Percentiles rank a stretch among this genome's conserved stretches.
Evolutionary conservation across 345 rosid species (phyloP).

Genomic region (Populus tremula): DNA sequence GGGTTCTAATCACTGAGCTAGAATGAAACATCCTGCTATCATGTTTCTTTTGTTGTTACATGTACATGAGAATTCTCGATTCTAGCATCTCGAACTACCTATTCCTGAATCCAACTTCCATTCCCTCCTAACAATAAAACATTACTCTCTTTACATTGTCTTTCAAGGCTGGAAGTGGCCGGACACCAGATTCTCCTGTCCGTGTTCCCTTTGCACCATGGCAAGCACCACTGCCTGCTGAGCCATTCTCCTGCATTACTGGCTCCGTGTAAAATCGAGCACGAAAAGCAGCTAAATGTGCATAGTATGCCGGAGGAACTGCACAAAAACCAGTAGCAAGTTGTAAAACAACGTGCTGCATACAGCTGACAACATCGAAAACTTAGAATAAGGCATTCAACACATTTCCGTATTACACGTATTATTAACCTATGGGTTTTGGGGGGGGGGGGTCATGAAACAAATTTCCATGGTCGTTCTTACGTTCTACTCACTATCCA

Average conservation of each 20-base stretch:
- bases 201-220: slow-evolving; percentile 35
- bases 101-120: not conserved
- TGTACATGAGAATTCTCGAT: slow-evolving; percentile 24
- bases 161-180: slow-evolving; percentile 91
- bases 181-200: slow-evolving; percentile 57
- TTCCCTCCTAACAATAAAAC: slow-evolving; percentile 67
- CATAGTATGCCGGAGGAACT: slow-evolving; percentile 99
- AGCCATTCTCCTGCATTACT: slow-evolving; percentile 73
- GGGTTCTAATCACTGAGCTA: slow-evolving; percentile 12
- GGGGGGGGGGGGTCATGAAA: not conserved
- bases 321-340: slow-evolving; percentile 15
- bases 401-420: not conserved
- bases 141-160: slow-evolving; percentile 97
- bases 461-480: not conserved
- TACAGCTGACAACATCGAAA: not conserved
- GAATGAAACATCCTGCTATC: slow-evolving; percentile 10
- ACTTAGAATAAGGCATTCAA: not conserved
- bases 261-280: slow-evolving; percentile 98
- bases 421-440: not conserved
- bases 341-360: not conserved
- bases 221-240: slow-evolving; percentile 34
- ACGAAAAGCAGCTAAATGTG: slow-evolving; percentile 95
- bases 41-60: slow-evolving; percentile 13
- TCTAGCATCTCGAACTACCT: slow-evolving; percentile 9
- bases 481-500: not conserved